Conservation (phyloP, 1,284 basidiomycete species). For the Ganoderma lingzhi region DNA sequence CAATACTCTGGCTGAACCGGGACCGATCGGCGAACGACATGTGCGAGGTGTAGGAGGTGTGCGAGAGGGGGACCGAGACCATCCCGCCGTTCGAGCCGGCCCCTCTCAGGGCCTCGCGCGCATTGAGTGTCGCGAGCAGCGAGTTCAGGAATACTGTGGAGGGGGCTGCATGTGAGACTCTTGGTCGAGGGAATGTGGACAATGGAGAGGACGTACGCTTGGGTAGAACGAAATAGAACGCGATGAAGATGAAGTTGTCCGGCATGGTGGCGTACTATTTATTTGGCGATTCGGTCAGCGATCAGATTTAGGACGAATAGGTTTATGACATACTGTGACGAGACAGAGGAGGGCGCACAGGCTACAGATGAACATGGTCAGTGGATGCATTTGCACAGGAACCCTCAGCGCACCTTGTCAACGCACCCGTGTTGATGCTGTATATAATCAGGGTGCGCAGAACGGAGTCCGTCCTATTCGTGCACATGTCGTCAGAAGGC, state of each 20-base stretch:
- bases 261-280: conserved; percentile 48
- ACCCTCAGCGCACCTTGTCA: conserved; percentile 19
- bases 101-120: conserved; percentile 15
- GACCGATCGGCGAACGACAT: conserved; percentile 2
- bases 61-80: conserved; percentile 3
- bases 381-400: background rate
- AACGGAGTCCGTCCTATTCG: conserved; percentile 17
- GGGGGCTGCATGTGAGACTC: background rate
- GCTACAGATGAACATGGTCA: conserved; percentile 1
- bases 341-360: conserved; percentile 20
- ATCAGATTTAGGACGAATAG: too few species aligned
- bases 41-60: background rate
- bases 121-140: conserved; percentile 27
- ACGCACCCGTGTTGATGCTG: conserved; percentile 27
- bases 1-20: background rate
- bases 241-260: conserved; percentile 48
- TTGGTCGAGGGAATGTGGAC: background rate
- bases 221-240: conserved; percentile 48
- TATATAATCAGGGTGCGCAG: conserved; percentile 25
- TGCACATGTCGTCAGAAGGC: background rate
- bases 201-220: conserved; percentile 41
- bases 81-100: background rate
- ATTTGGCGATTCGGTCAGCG: background rate
- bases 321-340: conserved; percentile 12
- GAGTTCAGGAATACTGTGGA: conserved; percentile 29